Evolutionary conservation across 2,329 filamentous ascomycete species (phyloP), one percentile per base, ranked within the genome.

Genomic region (Aspergillus versicolor): DNA sequence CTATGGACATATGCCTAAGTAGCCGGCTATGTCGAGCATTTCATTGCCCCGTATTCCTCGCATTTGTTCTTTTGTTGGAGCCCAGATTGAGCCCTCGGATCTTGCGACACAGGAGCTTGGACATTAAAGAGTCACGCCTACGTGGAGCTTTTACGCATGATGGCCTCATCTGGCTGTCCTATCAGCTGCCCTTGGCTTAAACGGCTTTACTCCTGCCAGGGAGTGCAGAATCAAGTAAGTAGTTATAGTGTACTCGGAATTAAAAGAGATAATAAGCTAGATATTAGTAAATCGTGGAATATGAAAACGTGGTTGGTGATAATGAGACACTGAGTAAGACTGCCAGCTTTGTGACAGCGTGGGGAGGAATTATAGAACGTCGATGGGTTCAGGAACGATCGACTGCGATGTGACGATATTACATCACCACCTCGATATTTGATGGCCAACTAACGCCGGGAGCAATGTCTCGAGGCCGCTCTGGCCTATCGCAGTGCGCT

Each of bases 351-450:
- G 27, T 30, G 27, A 27, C 27, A 9, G 27, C 27, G 8, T 3
- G 27, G 27, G 27, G 27, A n/a, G 2, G 21, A 27, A 44, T 44
- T 2, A 21, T 17, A 22, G 41, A 13, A 5, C 5, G 24, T 44
- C 17, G 22, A 24, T 34, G 34, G 45, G 41, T 24, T 24, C 41
- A n/a, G 9, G 40, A 45, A 52, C 50, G 27, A 44, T 49, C 47
- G n/a, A 37, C 30, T 44, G 21, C 3, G 24, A 45, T 53, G 22
- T n/a, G 19, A 38, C 56, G 56, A 12, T 34, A 38, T 58, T 58
- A 61, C 56, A 57, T 59, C 57, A 61, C 54, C 54, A 55, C 41
- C 52, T 40, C n/a, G 45, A 53, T 38, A 37, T 27, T 40, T 15
- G 12, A 41, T 17, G n/a, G 34, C 17, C 6, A 48, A 9, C 15